Base-by-base conservation (phyloP, 2,329 filamentous ascomycete genomes). In the Blastomyces parvus region DNA sequence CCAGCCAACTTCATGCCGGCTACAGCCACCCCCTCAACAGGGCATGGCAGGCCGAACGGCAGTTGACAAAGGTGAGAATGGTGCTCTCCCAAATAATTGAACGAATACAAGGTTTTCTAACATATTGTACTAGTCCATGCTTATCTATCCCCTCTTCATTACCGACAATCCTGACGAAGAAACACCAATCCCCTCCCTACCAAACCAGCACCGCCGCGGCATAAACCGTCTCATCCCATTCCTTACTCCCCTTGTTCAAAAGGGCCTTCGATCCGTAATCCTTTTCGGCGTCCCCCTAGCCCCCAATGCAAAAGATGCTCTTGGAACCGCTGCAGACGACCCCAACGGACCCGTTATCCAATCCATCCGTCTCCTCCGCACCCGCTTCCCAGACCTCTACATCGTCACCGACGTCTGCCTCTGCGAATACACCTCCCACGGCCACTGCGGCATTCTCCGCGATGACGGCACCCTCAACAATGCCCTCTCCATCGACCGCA, bases 341-440 rank as follows among this genome's bases (percentile, higher is more conserved):
- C 92, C 93, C 44, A 83, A 90, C 67, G 94, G 94, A 46, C 94
- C 94, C 22, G 94, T 97, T 60, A 95, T 97, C 70, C 86, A 86
- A 70, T 84, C 86, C 58, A 97, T 97, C 72, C 88, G 88, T 60
- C 83, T 97, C 38, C 83, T 99, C 63, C 88, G 91, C 69, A 85
- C 89, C 67, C 83, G 86, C 48, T 97, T 97, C 77, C 94, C 94
- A 1, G 86, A 91, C 66, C 84, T 99, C 65, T 97, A 95, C 79
- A 90, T 99, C 70, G 87, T 88, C 68, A 86, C 88, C 65, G 94
- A 99, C 74, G 94, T 99, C 64, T 97, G 94, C 74, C 87, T 99
- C 8, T 99, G 94, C 83, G 94, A 99, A 78, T 99, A 99, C 79
- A 99, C 94, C 0, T 94, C 90, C 7, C 94, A 99, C 76, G 94